A percentile compares a stretch with the other conserved stretches of the same genome.
Evolutionary conservation across 179 eudicot genomes (phyloP).

Genomic region (Gypsophila paniculata): DNA sequence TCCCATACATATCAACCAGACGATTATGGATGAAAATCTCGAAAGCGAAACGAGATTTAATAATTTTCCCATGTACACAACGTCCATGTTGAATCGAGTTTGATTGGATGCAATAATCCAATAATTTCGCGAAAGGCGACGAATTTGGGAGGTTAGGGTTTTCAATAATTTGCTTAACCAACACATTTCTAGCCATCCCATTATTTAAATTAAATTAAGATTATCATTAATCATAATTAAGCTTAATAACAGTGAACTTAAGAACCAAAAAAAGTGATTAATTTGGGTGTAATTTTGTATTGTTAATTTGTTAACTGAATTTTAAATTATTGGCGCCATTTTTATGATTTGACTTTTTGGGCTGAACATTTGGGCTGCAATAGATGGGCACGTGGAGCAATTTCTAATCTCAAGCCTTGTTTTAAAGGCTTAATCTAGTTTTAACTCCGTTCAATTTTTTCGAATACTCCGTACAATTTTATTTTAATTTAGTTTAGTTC

Average conservation of each 20-base stretch:
- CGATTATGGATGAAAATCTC: conserved; percentile 72
- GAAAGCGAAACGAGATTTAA: conserved; percentile 47
- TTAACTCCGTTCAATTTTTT: too few relatives aligned
- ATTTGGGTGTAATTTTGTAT: not conserved
- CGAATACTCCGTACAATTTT: too few relatives aligned
- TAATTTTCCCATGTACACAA: conserved; percentile 47
- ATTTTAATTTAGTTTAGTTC: too few relatives aligned
- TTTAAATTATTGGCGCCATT: conserved; percentile 11
- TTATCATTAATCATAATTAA: not conserved
- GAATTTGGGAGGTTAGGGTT: conserved; percentile 40
- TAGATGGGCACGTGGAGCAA: not conserved
- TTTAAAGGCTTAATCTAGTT: too few relatives aligned
- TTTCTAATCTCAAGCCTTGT: too few relatives aligned
- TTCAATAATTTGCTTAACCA: conserved; percentile 26
- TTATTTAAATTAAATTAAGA: conserved; percentile 8
- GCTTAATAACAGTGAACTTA: not conserved
- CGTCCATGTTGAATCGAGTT: conserved; percentile 42
- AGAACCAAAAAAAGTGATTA: not conserved
- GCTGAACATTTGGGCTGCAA: not conserved
- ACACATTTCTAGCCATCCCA: conserved; percentile 53
- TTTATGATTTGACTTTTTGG: not conserved
- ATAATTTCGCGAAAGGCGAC: conserved; percentile 55
- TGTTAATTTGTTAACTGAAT: conserved; percentile 1
- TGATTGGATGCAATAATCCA: conserved; percentile 51
- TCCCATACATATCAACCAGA: conserved; percentile 59